Percentiles rank a stretch among this genome's conserved stretches.
These are phyloP conservation scores for Groenewaldozyma sp. DNA, from an alignment of 1,139 yeast genomes.

Conservation along the genomic window DNA sequence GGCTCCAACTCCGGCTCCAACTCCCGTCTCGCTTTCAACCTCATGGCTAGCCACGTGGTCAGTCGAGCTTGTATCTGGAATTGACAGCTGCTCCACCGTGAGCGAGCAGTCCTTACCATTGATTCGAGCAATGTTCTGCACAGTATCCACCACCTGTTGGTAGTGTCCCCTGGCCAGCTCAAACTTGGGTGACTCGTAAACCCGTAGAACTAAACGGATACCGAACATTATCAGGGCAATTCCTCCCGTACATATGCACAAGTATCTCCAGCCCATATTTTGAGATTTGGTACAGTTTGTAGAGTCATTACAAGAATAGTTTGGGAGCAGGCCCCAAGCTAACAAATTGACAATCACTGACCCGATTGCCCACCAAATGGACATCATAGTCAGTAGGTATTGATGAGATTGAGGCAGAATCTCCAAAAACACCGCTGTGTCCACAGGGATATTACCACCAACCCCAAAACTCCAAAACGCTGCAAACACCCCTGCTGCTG, in stretches of 20 bases:
- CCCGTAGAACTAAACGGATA: conserved; percentile 36
- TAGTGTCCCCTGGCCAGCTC: conserved; percentile 43
- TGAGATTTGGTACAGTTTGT: conserved; percentile 36
- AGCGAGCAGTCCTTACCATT: conserved; percentile 33
- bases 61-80: no score
- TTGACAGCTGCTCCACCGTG: conserved; percentile 37
- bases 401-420: conserved; percentile 44
- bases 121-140: conserved; percentile 11
- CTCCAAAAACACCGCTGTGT: conserved; percentile 51
- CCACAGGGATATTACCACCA: conserved; percentile 55
- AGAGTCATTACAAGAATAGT: conserved; percentile 35
- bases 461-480: conserved; percentile 25
- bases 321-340: conserved; percentile 48
- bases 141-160: conserved; percentile 32
- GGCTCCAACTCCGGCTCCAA: no score
- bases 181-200: conserved; percentile 50
- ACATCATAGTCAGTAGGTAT: conserved; percentile 45
- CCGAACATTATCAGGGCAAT: conserved; percentile 42
- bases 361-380: conserved; percentile 54
- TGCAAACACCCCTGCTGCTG: conserved; percentile 41
- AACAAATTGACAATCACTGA: conserved; percentile 44
- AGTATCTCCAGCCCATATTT: conserved; percentile 53
- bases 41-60: no score
- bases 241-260: conserved; percentile 43
- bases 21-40: no score